Conservation (phyloP, 179 eudicot species). For the Nepenthes alata region DNA sequence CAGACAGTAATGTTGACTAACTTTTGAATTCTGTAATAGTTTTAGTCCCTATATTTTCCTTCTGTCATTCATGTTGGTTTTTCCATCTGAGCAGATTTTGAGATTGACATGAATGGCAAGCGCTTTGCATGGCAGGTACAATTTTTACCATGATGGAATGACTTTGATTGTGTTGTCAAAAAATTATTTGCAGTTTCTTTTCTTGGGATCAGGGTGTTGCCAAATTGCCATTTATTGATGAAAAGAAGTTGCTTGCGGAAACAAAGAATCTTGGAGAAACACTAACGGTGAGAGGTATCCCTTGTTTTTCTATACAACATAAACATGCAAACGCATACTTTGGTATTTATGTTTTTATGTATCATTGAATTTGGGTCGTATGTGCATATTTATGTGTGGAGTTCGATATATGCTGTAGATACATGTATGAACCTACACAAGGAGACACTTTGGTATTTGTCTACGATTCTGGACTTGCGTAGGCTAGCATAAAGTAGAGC, state of each 20-base stretch:
- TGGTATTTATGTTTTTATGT: background rate
- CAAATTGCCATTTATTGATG: slow-evolving; percentile 89
- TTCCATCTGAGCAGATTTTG: slow-evolving; percentile 53
- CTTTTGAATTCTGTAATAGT: slow-evolving; percentile 5
- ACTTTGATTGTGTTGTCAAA: background rate
- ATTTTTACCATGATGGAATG: slow-evolving; percentile 1
- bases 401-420: no score
- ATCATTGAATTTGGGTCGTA: no score
- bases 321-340: background rate
- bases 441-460: no score
- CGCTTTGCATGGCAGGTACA: slow-evolving; percentile 98
- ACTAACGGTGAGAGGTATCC: slow-evolving; percentile 55
- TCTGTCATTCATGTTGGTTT: slow-evolving; percentile 9
- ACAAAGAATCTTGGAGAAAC: slow-evolving; percentile 76
- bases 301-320: background rate
- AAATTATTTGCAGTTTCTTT: slow-evolving; percentile 1
- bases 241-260: slow-evolving; percentile 67
- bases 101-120: slow-evolving; percentile 95
- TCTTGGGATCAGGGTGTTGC: slow-evolving; percentile 60
- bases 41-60: background rate
- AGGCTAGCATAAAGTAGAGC: no score
- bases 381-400: no score
- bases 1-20: slow-evolving; percentile 45
- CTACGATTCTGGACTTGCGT: no score
- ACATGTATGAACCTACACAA: no score